phyloP scores from a whole-genome alignment of 2,329 filamentous ascomycete genomes.

The Fusarium fracticaudum region DNA sequence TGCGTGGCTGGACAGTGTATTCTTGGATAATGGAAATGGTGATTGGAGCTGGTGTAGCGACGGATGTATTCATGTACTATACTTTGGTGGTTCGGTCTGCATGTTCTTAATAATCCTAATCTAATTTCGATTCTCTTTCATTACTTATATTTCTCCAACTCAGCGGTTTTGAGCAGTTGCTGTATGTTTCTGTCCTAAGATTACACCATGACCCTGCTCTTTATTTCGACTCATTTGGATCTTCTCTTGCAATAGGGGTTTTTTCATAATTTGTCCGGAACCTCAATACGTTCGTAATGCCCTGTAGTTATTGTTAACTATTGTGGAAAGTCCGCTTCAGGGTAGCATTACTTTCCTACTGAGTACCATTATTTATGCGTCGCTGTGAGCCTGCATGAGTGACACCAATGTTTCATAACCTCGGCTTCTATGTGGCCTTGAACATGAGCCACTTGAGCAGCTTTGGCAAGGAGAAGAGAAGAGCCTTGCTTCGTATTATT shows the following conservation, averaged over 20 bases:
- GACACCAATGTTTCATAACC: accelerated
- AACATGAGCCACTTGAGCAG: not conserved
- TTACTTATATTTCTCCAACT: accelerated
- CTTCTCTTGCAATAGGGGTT: not conserved
- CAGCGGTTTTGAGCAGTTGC: accelerated
- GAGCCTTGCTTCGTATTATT: accelerated
- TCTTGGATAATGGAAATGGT: not conserved
- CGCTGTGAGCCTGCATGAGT: accelerated
- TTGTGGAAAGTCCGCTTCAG: accelerated
- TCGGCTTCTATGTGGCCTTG: accelerated
- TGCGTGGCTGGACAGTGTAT: not conserved
- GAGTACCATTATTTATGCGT: not conserved
- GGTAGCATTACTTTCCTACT: not conserved
- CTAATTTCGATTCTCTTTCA: not conserved
- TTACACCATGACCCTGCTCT: no score
- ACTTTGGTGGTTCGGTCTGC: not conserved
- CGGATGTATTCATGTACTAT: not conserved
- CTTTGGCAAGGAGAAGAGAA: not conserved
- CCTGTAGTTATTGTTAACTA: accelerated
- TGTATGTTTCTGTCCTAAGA: not conserved
- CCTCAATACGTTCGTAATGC: accelerated
- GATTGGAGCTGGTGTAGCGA: not conserved
- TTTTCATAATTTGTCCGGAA: accelerated
- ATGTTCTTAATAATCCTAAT: not conserved
- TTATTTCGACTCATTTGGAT: not conserved